phyloP scores from a whole-genome alignment of 768 basidiomycete species.

The Pulveroboletus frians region DNA sequence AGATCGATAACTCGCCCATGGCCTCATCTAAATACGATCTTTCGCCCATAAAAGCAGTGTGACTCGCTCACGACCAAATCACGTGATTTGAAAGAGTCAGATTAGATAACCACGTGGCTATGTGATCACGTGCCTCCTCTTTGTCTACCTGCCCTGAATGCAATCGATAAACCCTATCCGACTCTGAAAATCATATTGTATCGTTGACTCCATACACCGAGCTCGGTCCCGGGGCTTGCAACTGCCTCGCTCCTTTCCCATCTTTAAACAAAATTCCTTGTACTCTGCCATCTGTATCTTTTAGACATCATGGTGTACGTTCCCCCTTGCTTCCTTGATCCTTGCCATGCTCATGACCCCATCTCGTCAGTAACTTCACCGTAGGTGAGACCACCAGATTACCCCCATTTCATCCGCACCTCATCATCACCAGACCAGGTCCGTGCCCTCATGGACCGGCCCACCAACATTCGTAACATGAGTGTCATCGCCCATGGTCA shows the following conservation, averaged over 20 bases:
- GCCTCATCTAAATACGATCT: slow-evolving; percentile 4
- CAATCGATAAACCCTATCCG: slow-evolving; percentile 38
- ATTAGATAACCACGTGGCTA: slow-evolving; percentile 18
- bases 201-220: slow-evolving; percentile 13
- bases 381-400: slow-evolving; percentile 52
- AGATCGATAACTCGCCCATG: slow-evolving; percentile 21
- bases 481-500: slow-evolving; percentile 88
- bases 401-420: neutral
- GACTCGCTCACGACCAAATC: slow-evolving; percentile 12
- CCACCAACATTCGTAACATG: slow-evolving; percentile 94
- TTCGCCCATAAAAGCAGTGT: neutral
- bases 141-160: slow-evolving; percentile 38
- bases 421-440: slow-evolving; percentile 62
- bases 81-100: slow-evolving; percentile 11
- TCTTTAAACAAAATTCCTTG: slow-evolving; percentile 4
- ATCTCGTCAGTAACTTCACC: slow-evolving; percentile 72
- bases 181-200: slow-evolving; percentile 7
- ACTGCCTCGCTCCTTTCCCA: slow-evolving; percentile 4
- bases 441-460: slow-evolving; percentile 80
- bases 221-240: slow-evolving; percentile 27
- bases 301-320: slow-evolving; percentile 82
- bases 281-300: slow-evolving; percentile 33
- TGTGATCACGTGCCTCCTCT: slow-evolving; percentile 5
- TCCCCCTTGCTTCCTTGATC: slow-evolving; percentile 4
- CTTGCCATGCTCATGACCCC: slow-evolving; percentile 24